Base-by-base conservation (phyloP, 2,329 filamentous ascomycete species). In the Diplodia seriata region DNA sequence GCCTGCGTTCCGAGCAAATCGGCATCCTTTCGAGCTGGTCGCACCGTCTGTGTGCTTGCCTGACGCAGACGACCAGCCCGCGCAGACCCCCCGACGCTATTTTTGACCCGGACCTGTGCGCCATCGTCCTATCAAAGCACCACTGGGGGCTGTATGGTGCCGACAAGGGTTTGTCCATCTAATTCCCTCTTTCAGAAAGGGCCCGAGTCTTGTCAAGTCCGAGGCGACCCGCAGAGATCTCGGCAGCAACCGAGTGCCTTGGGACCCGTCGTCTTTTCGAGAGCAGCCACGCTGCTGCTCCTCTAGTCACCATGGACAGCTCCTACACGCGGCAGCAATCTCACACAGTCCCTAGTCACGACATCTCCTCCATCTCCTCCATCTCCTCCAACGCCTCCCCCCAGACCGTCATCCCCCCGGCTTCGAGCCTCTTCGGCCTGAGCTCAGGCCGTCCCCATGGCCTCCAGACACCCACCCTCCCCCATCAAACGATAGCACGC, bases 211-310 rank as follows among this genome's bases (percentile, higher is more conserved):
- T 68, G 56, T 31, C 56, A 33, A 50, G 31, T 40, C 36, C 66
- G 56, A 68, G 66, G 55, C 66, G 36, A 47, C 36, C 66, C 49
- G 56, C 56, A 53, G 43, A 59, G 55, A 51, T 68, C 70, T 78
- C 77, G 77, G 76, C 74, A 76, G 69, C 70, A 76, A 68, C 77
- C 77, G 76, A 78, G 70, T 68, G 71, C 68, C 70, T 68, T 64
- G 73, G 72, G 66, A 72, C 74, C 73, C 74, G 72, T 74, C 73
- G 71, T 71, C 70, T 69, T 33, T 33, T 40, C 29, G 38, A 57
- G 26, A n/a, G 54, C 47, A 67, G 29, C 64, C 53, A 38, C 55
- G 7, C n/a, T 9, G 53, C 64, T 47, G 33, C 40, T 38, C n/a
- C 65, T 57, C 40, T 49, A 53, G 47, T 53, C 59, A 68, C 51